Conservation (phyloP, 768 basidiomycete species). For the Naganishia randhawae region DNA sequence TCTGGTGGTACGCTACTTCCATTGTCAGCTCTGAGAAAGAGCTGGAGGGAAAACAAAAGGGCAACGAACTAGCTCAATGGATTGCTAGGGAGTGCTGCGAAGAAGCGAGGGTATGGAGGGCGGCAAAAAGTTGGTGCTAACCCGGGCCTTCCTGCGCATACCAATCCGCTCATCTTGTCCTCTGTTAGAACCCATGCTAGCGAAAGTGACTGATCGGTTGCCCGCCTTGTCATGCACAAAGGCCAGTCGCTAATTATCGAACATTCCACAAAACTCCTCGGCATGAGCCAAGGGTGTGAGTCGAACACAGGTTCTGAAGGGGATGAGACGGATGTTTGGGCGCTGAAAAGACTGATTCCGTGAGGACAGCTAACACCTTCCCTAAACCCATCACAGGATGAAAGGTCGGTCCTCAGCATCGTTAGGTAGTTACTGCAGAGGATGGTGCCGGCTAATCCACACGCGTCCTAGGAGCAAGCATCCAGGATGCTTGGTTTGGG, state of each 20-base stretch:
- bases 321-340: constrained; percentile 26
- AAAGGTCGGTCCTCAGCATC: not conserved
- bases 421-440: not conserved
- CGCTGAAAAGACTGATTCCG: constrained; percentile 24
- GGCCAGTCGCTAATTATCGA: constrained; percentile 24
- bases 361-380: constrained; percentile 25
- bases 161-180: constrained; percentile 24
- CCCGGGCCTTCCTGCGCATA: constrained; percentile 20
- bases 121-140: constrained; percentile 13
- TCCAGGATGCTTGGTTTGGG: too few species aligned
- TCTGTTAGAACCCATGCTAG: constrained; percentile 25
- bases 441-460: too few species aligned
- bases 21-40: too few species aligned
- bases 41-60: too few species aligned
- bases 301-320: constrained; percentile 25
- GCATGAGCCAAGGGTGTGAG: constrained; percentile 22
- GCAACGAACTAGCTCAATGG: too few species aligned
- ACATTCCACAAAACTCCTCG: constrained; percentile 20
- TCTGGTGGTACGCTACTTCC: too few species aligned
- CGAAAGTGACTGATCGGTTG: constrained; percentile 25
- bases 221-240: constrained; percentile 23
- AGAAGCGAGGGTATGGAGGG: not conserved
- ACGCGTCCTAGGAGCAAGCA: too few species aligned
- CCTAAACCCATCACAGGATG: constrained; percentile 25
- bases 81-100: too few species aligned